Percentiles rank a stretch among this genome's conserved stretches.
These are phyloP conservation scores for Phialophora macrospora DNA, from an alignment of 2,329 filamentous ascomycete genomes.

Conservation along the genomic window DNA sequence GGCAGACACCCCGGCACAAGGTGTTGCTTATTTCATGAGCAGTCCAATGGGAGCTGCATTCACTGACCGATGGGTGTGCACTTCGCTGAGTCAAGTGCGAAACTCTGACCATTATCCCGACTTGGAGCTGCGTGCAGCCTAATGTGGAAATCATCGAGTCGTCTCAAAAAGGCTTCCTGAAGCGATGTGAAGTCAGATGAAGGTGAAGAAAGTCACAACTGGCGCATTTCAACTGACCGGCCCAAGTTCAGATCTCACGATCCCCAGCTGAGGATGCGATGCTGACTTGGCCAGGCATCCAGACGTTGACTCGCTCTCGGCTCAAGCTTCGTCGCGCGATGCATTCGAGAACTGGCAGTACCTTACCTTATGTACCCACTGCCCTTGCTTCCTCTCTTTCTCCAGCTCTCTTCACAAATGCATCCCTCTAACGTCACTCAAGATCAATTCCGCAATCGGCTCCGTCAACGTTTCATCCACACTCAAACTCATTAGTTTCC, in stretches of 20 bases:
- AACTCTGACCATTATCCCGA: no score
- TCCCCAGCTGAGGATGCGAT: background rate
- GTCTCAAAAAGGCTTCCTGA: no score
- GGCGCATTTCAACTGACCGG: background rate
- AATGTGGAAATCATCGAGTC: no score
- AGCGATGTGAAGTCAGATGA: no score
- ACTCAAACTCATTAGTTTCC: conserved; percentile 38
- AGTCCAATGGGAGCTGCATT: no score
- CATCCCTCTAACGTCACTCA: conserved; percentile 37
- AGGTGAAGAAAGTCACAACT: no score
- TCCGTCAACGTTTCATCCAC: conserved; percentile 41
- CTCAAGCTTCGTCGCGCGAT: background rate
- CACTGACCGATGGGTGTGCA: no score
- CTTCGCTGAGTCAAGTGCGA: no score
- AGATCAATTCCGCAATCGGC: conserved; percentile 40
- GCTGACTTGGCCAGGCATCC: background rate
- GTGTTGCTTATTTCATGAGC: no score
- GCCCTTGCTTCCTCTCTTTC: background rate
- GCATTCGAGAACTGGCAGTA: background rate
- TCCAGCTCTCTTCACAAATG: background rate
- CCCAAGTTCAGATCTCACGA: background rate
- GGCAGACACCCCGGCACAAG: no score
- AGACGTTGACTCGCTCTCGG: background rate
- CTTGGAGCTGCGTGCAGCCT: no score
- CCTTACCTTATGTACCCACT: no score